Evolutionary conservation across 345 rosid genomes (phyloP).

Genomic region (Turritis glabra): DNA sequence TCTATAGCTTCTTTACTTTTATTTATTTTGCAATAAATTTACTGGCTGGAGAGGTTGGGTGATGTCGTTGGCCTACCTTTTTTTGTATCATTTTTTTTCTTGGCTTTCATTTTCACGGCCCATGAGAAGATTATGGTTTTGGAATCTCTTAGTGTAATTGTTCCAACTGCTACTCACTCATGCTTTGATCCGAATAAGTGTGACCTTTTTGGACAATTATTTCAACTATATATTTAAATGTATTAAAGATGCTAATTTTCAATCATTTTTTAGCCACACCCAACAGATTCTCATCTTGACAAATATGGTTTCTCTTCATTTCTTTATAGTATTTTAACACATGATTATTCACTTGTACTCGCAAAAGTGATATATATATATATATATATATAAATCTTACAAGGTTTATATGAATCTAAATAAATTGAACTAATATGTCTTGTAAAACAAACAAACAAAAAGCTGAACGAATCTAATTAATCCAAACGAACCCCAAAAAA

Average conservation of each 20-base stretch:
- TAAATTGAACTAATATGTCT: not conserved
- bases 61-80: conserved; percentile 39
- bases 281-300: conserved; percentile 11
- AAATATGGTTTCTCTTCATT: not conserved
- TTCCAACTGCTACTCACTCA: conserved; percentile 39
- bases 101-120: conserved; percentile 26
- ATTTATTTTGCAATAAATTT: not conserved
- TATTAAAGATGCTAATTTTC: not conserved
- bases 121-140: conserved; percentile 8
- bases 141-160: conserved; percentile 33
- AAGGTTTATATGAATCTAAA: not conserved
- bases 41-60: conserved; percentile 25
- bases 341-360: not conserved
- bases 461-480: not conserved
- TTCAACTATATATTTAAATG: conserved; percentile 11
- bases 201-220: conserved; percentile 29
- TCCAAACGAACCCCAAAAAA: not conserved
- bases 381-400: not conserved
- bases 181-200: conserved; percentile 21
- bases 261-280: conserved; percentile 7
- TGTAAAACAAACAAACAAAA: not conserved
- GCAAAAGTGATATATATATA: not conserved
- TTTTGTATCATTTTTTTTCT: not conserved
- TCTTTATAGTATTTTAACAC: not conserved
- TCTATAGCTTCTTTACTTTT: not conserved